These are phyloP conservation scores for Truncatella angustata DNA, from an alignment of 2,329 filamentous ascomycete genomes.

Conservation along the genomic window DNA sequence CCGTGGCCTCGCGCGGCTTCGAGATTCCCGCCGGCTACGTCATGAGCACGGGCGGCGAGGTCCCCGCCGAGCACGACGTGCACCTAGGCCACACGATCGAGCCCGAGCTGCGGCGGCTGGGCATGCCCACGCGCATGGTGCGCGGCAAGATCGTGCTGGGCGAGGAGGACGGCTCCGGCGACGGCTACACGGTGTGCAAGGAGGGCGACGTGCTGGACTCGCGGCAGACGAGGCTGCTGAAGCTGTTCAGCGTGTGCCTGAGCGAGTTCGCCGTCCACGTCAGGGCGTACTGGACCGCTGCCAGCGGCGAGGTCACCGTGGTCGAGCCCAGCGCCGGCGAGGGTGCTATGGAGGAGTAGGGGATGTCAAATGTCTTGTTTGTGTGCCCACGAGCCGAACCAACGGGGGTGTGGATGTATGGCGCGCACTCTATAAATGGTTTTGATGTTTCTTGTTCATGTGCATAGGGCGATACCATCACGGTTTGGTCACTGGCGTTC, in stretches of 20 bases:
- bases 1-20: conserved; percentile 70
- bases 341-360: conserved; percentile 17
- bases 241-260: conserved; percentile 87
- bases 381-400: background rate
- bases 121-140: conserved; percentile 83
- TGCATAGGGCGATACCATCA: conserved; percentile 3
- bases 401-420: background rate
- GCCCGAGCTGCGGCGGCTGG: conserved; percentile 83
- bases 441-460: background rate
- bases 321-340: conserved; percentile 32
- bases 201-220: conserved; percentile 85
- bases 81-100: conserved; percentile 85
- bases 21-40: conserved; percentile 81
- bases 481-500: conserved; percentile 1
- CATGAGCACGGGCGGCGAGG: conserved; percentile 76
- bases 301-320: conserved; percentile 59
- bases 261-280: conserved; percentile 86
- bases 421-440: background rate
- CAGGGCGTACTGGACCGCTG: conserved; percentile 68
- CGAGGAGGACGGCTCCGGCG: conserved; percentile 48
- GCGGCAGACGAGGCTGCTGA: conserved; percentile 87
- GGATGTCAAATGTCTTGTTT: background rate
- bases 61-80: conserved; percentile 78
- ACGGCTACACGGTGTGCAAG: conserved; percentile 75
- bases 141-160: conserved; percentile 80